These are phyloP conservation scores for Hypoxylon rickii DNA, from an alignment of 495 filamentous ascomycete genomes.

Conservation along the genomic window DNA sequence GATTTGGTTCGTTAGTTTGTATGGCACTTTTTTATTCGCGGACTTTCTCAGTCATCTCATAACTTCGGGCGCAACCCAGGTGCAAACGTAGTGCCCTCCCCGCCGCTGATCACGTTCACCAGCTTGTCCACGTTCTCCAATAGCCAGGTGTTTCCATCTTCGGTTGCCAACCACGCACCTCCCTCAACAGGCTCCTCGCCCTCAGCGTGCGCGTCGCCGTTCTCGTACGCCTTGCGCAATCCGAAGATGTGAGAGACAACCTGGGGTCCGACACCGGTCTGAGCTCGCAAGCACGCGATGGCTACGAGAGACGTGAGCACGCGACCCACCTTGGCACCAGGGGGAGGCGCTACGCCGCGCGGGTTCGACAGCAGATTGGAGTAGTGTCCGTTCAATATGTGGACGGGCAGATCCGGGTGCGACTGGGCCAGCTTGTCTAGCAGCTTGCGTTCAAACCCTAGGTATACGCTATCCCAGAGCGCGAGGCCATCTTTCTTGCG, in stretches of 20 bases:
- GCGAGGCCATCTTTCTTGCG: constrained; percentile 60
- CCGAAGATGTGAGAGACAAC: constrained; percentile 78
- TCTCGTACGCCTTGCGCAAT: constrained; percentile 68
- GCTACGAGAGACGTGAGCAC: constrained; percentile 70
- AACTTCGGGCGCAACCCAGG: constrained; percentile 55
- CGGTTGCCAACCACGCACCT: constrained; percentile 66
- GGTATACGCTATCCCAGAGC: constrained; percentile 76
- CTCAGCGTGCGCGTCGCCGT: constrained; percentile 58
- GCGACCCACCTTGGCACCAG: constrained; percentile 55
- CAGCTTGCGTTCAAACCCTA: constrained; percentile 70
- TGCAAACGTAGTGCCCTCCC: constrained; percentile 64
- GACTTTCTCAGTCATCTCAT: constrained; percentile 34
- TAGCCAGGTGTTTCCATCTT: constrained; percentile 76
- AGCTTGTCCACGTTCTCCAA: constrained; percentile 71
- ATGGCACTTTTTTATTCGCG: constrained; percentile 2
- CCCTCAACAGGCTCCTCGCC: constrained; percentile 57
- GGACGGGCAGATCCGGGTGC: constrained; percentile 77
- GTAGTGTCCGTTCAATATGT: constrained; percentile 73
- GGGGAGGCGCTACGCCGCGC: constrained; percentile 13
- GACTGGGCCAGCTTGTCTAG: constrained; percentile 65
- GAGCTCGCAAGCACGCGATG: constrained; percentile 69
- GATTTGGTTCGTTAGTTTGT: constrained; percentile 9
- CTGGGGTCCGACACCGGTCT: constrained; percentile 79
- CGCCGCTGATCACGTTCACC: constrained; percentile 64
- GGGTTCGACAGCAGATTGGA: constrained; percentile 71